Evolutionary conservation across 1,284 basidiomycete genomes (phyloP).

Genomic region (Chiua sp.): DNA sequence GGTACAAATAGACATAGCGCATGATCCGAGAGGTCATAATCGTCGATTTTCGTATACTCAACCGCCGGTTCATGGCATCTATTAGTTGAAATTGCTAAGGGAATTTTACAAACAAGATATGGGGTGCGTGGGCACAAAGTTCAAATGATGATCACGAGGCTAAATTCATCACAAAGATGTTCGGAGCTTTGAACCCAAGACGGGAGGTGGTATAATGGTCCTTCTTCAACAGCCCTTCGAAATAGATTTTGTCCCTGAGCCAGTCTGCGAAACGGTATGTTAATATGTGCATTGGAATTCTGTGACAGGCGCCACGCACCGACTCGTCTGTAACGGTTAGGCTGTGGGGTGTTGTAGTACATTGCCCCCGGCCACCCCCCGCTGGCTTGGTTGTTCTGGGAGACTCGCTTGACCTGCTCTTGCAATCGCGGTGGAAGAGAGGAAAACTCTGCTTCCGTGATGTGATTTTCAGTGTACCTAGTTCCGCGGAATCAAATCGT

Average conservation of each 20-base stretch:
- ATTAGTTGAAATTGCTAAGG: neutral
- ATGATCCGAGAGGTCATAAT: too few species aligned
- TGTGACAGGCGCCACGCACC: slow-evolving; percentile 48
- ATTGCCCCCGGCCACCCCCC: slow-evolving; percentile 40
- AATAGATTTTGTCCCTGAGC: slow-evolving; percentile 72
- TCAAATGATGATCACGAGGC: slow-evolving; percentile 24
- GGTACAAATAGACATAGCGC: too few species aligned
- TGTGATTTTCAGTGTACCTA: slow-evolving; percentile 70
- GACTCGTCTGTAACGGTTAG: slow-evolving; percentile 58
- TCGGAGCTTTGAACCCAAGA: slow-evolving; percentile 77
- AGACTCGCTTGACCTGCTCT: slow-evolving; percentile 68
- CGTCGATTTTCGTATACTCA: too few species aligned
- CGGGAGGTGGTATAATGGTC: slow-evolving; percentile 61
- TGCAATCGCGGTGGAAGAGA: slow-evolving; percentile 65
- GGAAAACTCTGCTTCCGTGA: slow-evolving; percentile 69
- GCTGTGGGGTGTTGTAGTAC: slow-evolving; percentile 53
- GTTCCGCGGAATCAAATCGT: slow-evolving; percentile 11
- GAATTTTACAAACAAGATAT: slow-evolving; percentile 9
- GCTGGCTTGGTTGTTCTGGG: slow-evolving; percentile 45
- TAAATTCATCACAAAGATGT: slow-evolving; percentile 70
- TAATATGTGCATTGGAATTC: neutral
- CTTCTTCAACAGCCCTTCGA: slow-evolving; percentile 66
- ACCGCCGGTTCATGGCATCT: neutral
- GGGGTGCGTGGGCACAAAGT: slow-evolving; percentile 6
- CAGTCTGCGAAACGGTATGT: slow-evolving; percentile 55